phyloP scores from a whole-genome alignment of 129 eudicot species.

The Chrysanthemum lavandulifolium region DNA sequence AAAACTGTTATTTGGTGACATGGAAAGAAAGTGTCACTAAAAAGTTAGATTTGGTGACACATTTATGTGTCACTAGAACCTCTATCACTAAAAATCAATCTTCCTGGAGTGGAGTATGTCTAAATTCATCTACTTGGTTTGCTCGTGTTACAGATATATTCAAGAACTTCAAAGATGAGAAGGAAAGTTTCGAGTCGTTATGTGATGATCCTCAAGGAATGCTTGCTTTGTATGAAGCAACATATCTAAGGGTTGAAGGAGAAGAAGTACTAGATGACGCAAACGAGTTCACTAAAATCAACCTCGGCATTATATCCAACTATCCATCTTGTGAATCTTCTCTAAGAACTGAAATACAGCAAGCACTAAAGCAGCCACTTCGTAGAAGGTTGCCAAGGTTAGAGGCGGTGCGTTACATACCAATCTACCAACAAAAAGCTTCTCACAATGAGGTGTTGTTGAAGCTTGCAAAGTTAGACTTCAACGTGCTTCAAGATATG shows the following conservation, averaged over 20 bases:
- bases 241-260: not conserved
- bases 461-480: not conserved
- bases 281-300: not conserved
- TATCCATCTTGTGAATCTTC: not conserved
- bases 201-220: not conserved
- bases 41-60: too few relatives aligned
- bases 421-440: not conserved
- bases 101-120: too few relatives aligned
- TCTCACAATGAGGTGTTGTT: not conserved
- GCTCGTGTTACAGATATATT: not conserved
- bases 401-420: constrained; percentile 3
- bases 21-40: too few relatives aligned
- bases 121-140: not conserved
- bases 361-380: constrained; percentile 2
- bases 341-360: not conserved
- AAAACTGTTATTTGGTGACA: too few relatives aligned
- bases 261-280: not conserved
- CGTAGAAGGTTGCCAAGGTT: not conserved
- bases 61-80: too few relatives aligned
- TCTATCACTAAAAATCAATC: too few relatives aligned
- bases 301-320: not conserved
- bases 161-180: not conserved
- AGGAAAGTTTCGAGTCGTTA: not conserved
- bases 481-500: not conserved
- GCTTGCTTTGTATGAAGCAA: not conserved